Conservation (phyloP, 129 eudicot genomes). For the Arctium lappa region DNA sequence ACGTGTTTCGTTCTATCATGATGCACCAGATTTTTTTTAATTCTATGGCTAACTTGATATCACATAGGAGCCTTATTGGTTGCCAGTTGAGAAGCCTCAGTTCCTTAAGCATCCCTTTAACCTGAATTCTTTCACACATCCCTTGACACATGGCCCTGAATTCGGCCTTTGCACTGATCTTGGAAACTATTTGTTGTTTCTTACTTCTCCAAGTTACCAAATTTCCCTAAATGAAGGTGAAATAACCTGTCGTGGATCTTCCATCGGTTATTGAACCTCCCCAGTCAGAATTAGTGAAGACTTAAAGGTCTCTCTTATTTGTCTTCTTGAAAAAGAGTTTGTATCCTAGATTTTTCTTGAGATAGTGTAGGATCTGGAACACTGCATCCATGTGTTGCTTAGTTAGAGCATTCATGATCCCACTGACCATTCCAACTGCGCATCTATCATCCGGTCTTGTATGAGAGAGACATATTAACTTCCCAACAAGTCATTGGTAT, state of each 20-base stretch:
- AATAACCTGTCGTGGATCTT: neutral
- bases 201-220: neutral
- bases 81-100: neutral
- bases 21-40: too few relatives aligned
- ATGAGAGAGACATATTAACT: neutral
- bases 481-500: neutral
- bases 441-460: neutral
- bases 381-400: neutral
- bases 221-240: neutral
- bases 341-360: neutral
- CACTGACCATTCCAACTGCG: neutral
- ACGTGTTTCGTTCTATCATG: too few relatives aligned
- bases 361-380: neutral
- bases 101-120: neutral
- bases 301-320: too few relatives aligned
- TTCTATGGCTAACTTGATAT: too few relatives aligned
- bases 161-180: too few relatives aligned
- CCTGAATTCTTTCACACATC: slow-evolving; percentile 3
- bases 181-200: too few relatives aligned
- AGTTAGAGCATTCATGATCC: neutral
- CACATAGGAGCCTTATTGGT: neutral
- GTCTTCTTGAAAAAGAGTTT: neutral
- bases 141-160: neutral
- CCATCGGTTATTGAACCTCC: neutral
- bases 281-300: neutral